Base-by-base conservation (phyloP, 306 rosid species). In the Nissolia schottii region DNA sequence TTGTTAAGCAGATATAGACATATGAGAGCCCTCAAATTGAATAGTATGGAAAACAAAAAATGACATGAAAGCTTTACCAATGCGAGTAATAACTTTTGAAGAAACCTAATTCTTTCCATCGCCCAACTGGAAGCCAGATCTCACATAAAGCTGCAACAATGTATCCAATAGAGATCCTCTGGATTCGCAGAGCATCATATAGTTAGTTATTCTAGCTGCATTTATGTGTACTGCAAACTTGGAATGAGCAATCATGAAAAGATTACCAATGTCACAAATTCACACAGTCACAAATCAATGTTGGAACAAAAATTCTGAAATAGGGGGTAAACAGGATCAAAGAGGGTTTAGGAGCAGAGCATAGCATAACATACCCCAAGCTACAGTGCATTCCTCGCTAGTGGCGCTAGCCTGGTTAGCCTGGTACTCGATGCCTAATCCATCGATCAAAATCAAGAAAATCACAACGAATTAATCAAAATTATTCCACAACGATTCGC, bases 111-210 rank as follows among this genome's bases (percentile, higher is more conserved):
- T 85, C 83, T 71, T 80, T 69, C 76, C 73, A 49, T 20, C 70
- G 81, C 2, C 73, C 46, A 64, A 66, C 45, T 29, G 96, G 78
- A 66, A 92, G 82, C 93, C 96, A 92, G 40, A 92, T 92, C 80
- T 92, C 91, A 13, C 96, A 90, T 38, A 90, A 70, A 82, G 93
- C 95, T 9, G 91, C 93, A 51, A 78, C 80, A 11, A 90, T 51
- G 64, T 90, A 92, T 71, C 96, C 98, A 64, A 88, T 71, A 61
- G 96, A 84, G 72, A 92, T 92, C 80, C 98, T 87, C 96, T 92
- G 87, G 77, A 84, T 67, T n/a, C 70, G 50, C 54, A 51, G 71
- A 65, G 46, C 46, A 65, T n/a, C 41, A 54, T 66, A 22, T 40
- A 3, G 61, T 28, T 43, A 55, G 28, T 6, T 45, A 29, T 12